Conservation (phyloP, 768 basidiomycete genomes). For the Suillus alpinus region DNA sequence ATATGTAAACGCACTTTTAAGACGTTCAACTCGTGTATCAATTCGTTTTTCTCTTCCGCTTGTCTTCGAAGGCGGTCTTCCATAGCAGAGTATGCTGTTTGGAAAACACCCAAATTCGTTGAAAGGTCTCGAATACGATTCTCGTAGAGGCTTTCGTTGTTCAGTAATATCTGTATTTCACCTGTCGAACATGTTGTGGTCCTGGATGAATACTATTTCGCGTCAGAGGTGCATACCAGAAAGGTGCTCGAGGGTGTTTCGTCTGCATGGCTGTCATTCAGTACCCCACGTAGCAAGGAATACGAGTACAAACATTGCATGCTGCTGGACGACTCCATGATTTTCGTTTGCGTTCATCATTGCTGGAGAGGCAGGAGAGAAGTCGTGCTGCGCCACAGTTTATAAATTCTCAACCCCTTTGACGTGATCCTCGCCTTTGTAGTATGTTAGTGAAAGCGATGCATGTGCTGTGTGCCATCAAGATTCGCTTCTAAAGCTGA, state of each 20-base stretch:
- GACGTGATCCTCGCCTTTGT: conserved; percentile 2
- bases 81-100: conserved; percentile 23
- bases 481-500: neutral
- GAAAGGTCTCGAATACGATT: conserved; percentile 20
- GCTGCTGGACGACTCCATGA: neutral
- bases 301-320: neutral
- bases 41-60: conserved; percentile 5
- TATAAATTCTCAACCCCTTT: conserved; percentile 6
- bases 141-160: conserved; percentile 21
- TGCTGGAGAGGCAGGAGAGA: neutral
- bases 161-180: conserved; percentile 28
- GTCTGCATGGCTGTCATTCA: conserved; percentile 1
- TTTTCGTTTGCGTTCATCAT: conserved; percentile 1
- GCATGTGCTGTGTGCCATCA: conserved; percentile 4
- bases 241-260: neutral
- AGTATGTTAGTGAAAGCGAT: conserved; percentile 1
- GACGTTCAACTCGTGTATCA: conserved; percentile 25
- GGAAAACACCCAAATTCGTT: conserved; percentile 24
- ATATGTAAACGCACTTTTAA: conserved; percentile 21
- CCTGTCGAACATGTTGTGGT: conserved; percentile 12
- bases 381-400: neutral
- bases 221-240: conserved; percentile 1
- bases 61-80: conserved; percentile 21
- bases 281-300: neutral
- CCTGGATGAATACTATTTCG: neutral